Conservation (phyloP, 2,329 filamentous ascomycete genomes). For the Ophiocordyceps sinensis region DNA sequence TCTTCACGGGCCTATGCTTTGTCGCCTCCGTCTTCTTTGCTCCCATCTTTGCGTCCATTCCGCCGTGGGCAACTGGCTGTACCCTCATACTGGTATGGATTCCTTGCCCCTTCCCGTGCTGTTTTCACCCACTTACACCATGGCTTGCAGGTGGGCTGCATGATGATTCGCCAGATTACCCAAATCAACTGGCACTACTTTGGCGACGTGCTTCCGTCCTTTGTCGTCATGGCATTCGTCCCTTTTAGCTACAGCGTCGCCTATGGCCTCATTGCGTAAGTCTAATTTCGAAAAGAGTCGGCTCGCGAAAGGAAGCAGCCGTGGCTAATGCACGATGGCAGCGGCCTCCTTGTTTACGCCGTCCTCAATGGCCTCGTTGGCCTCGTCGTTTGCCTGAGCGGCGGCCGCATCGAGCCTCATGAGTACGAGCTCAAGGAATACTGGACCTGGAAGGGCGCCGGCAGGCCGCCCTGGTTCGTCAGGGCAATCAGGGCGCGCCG, state of each 20-base stretch:
- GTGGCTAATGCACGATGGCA: constrained; percentile 8
- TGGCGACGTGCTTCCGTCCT: constrained; percentile 61
- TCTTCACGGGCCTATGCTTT: constrained; percentile 56
- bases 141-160: constrained; percentile 44
- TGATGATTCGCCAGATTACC: constrained; percentile 64
- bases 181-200: constrained; percentile 67
- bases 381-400: constrained; percentile 26
- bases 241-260: constrained; percentile 69
- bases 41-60: constrained; percentile 62
- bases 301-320: background rate
- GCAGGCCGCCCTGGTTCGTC: constrained; percentile 32
- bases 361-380: constrained; percentile 33
- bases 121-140: background rate
- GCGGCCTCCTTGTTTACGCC: constrained; percentile 39
- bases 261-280: constrained; percentile 59
- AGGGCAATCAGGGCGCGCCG: constrained; percentile 17
- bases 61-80: constrained; percentile 64
- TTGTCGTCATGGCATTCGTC: constrained; percentile 61
- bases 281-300: constrained; percentile 22
- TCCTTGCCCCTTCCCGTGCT: background rate
- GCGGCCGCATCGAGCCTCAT: constrained; percentile 28
- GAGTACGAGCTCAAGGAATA: constrained; percentile 42
- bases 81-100: constrained; percentile 49
- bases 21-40: constrained; percentile 61
- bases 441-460: constrained; percentile 37